A percentile compares a stretch with the other conserved stretches of the same genome.
Conservation (phyloP, 2,329 filamentous ascomycete species). For the Aspergillus oerlinghausenensis region DNA sequence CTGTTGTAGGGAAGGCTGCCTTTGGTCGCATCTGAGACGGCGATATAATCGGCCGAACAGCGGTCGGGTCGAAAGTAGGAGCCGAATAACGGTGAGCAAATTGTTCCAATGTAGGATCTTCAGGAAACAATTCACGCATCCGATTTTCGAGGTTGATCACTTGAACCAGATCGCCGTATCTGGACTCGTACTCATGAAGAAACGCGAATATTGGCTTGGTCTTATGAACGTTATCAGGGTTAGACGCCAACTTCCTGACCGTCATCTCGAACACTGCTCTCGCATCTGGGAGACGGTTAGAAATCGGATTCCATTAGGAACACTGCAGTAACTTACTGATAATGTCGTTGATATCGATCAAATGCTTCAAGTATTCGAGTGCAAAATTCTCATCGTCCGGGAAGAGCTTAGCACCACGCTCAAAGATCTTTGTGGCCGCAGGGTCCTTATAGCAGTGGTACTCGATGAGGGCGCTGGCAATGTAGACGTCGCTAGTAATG, state of each 20-base stretch:
- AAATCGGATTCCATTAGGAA: not conserved
- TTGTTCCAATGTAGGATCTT: conserved; percentile 70
- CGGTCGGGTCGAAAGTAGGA: conserved; percentile 73
- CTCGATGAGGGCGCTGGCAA: conserved; percentile 87
- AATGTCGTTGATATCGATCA: conserved; percentile 86
- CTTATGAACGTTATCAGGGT: conserved; percentile 67
- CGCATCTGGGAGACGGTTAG: conserved; percentile 59
- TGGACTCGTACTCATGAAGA: conserved; percentile 92
- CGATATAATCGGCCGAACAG: conserved; percentile 77
- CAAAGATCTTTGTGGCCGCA: conserved; percentile 90
- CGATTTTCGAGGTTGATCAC: conserved; percentile 86
- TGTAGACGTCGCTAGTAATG: conserved; percentile 90
- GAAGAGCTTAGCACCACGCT: conserved; percentile 87
- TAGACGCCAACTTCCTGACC: conserved; percentile 73
- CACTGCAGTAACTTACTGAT: conserved; percentile 63
- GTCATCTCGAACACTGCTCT: conserved; percentile 94
- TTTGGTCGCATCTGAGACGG: conserved; percentile 72
- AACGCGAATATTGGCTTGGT: conserved; percentile 83
- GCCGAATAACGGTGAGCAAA: conserved; percentile 74
- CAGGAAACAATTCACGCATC: conserved; percentile 90
- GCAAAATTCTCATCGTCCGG: conserved; percentile 91
- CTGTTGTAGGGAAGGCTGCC: conserved; percentile 29
- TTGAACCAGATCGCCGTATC: conserved; percentile 87
- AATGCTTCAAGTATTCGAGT: conserved; percentile 90
- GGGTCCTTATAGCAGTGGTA: conserved; percentile 94